phyloP scores from a whole-genome alignment of 306 rosid species.

The Alnus glutinosa region DNA sequence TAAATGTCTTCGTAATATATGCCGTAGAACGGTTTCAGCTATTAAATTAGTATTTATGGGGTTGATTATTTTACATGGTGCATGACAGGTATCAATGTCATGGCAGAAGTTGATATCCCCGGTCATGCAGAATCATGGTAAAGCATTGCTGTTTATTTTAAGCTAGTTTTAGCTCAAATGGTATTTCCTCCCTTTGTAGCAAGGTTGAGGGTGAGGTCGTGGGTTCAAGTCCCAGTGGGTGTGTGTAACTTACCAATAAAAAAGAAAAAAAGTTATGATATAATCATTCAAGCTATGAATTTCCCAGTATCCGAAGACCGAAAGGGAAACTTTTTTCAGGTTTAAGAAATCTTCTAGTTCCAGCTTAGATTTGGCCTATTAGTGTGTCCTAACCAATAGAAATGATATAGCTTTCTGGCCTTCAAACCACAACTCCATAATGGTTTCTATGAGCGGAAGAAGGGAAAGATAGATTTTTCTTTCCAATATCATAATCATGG shows the following conservation, averaged over 20 bases:
- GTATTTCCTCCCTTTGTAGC: too few species aligned
- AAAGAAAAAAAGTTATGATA: background rate
- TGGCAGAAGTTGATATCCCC: conserved; percentile 95
- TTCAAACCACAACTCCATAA: conserved; percentile 10
- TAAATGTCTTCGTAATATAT: conserved; percentile 20
- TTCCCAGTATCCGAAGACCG: background rate
- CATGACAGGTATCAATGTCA: conserved; percentile 80
- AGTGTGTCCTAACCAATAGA: background rate
- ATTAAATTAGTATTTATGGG: conserved; percentile 18
- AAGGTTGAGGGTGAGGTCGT: too few species aligned
- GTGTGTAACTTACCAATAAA: too few species aligned
- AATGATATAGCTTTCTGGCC: conserved; percentile 6
- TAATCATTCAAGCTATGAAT: background rate
- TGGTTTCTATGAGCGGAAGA: conserved; percentile 19
- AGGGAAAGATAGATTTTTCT: background rate
- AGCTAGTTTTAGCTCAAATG: background rate
- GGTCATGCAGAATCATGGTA: conserved; percentile 98
- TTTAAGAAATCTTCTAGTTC: background rate
- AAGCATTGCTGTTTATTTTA: conserved; percentile 24
- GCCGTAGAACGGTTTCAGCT: conserved; percentile 1
- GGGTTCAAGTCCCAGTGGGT: too few species aligned
- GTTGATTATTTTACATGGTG: conserved; percentile 28
- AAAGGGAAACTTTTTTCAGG: background rate
- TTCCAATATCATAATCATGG: conserved; percentile 12
- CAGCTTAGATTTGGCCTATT: background rate